phyloP scores from a whole-genome alignment of 108 stramenopile genomes.

The Schizochytrium sp. region DNA sequence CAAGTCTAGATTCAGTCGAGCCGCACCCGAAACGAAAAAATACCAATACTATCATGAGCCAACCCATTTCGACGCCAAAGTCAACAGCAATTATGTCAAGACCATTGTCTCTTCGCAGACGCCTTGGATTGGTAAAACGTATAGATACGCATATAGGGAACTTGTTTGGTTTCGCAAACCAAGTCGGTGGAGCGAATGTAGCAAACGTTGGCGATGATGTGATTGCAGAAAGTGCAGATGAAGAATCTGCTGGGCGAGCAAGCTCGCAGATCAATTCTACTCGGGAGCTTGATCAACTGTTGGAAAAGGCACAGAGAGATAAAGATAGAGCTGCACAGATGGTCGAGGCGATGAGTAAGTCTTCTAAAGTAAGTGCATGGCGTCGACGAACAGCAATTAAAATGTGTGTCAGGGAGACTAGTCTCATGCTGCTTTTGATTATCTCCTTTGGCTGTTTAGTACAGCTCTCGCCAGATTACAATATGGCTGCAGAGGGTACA shows the following conservation, averaged over 20 bases:
- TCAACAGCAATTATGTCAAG: no score
- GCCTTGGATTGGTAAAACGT: neutral
- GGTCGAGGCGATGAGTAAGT: slow-evolving; percentile 34
- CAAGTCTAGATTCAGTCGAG: no score
- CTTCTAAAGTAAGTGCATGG: slow-evolving; percentile 47
- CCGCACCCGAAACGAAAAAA: no score
- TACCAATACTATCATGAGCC: no score
- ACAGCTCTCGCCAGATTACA: slow-evolving; percentile 56
- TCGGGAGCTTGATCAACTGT: slow-evolving; percentile 34
- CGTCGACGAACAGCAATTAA: slow-evolving; percentile 32
- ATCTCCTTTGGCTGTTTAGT: slow-evolving; percentile 14
- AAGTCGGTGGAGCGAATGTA: neutral
- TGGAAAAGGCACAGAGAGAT: slow-evolving; percentile 49
- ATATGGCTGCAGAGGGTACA: neutral
- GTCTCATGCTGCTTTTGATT: neutral
- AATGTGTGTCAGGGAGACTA: slow-evolving; percentile 48
- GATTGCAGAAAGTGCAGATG: neutral
- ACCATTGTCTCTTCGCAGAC: neutral
- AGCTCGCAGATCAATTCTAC: neutral
- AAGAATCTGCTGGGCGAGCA: neutral
- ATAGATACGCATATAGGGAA: slow-evolving; percentile 22
- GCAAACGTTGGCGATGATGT: neutral
- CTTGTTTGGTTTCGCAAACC: neutral
- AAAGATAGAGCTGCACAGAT: neutral
- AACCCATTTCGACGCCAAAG: no score